Conservation (phyloP, 2,329 filamentous ascomycete species). For the Sclerotinia minor region DNA sequence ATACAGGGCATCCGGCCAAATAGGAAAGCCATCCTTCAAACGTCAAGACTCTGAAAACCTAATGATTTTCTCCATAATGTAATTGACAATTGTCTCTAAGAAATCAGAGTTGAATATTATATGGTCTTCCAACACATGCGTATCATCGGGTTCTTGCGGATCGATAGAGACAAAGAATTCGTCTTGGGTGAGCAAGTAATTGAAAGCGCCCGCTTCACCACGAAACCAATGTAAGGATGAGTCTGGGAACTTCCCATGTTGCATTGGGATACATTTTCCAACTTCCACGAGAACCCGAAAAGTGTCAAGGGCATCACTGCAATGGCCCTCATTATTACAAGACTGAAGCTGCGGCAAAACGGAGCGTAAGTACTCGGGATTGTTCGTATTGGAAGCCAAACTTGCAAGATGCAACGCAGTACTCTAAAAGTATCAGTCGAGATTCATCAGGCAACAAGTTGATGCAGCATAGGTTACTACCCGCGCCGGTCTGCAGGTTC, state of each 20-base stretch:
- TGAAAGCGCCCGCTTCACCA: background rate
- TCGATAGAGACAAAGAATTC: background rate
- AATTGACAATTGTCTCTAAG: too few species aligned
- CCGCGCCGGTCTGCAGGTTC: rapidly evolving
- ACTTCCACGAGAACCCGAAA: background rate
- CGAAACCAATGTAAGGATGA: background rate
- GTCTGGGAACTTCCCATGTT: too few species aligned
- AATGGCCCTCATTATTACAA: background rate
- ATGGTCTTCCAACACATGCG: too few species aligned
- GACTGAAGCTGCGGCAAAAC: background rate
- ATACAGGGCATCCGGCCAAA: too few species aligned
- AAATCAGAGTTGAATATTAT: rapidly evolving
- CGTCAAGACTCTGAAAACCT: too few species aligned
- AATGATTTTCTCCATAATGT: too few species aligned
- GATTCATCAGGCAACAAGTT: background rate
- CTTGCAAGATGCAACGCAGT: background rate
- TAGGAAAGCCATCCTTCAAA: background rate
- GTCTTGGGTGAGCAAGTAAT: background rate
- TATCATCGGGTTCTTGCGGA: too few species aligned
- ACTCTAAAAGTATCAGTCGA: background rate
- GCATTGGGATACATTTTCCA: background rate
- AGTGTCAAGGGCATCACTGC: background rate
- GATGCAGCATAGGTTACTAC: background rate
- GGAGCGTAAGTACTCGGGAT: too few species aligned
- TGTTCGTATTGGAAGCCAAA: too few species aligned